These are phyloP conservation scores for Trichopus zeylanicus DNA, from an alignment of 116 monocot species.

Conservation along the genomic window DNA sequence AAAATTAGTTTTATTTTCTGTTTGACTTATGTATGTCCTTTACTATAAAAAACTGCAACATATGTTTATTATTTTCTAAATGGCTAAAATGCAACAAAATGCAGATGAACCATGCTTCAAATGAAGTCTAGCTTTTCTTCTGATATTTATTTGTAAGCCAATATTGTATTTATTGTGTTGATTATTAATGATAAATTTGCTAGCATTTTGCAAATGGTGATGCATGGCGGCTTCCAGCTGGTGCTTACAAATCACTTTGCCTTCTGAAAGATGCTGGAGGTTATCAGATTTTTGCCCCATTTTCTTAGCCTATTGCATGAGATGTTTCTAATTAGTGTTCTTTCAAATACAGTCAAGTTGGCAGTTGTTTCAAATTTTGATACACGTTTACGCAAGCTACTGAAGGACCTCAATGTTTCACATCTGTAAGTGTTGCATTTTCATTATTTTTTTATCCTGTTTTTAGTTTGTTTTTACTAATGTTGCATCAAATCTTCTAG, in stretches of 20 bases:
- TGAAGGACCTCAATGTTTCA: conserved; percentile 70
- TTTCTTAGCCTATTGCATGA: background rate
- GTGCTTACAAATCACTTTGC: conserved; percentile 53
- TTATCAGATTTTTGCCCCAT: conserved; percentile 14
- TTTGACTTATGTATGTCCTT: too few species aligned
- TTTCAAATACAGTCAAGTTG: conserved; percentile 60
- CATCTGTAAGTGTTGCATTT: conserved; percentile 91
- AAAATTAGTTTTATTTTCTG: too few species aligned
- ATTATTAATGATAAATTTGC: background rate
- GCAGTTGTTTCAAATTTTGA: conserved; percentile 97
- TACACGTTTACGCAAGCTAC: conserved; percentile 67
- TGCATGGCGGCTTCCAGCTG: conserved; percentile 75
- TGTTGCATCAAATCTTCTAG: too few species aligned
- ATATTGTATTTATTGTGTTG: too few species aligned
- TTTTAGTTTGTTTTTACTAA: too few species aligned
- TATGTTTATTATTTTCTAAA: too few species aligned
- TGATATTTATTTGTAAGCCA: too few species aligned
- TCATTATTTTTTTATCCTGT: background rate
- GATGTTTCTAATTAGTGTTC: too few species aligned
- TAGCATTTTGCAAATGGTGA: conserved; percentile 80
- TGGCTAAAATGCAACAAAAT: too few species aligned
- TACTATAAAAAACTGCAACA: too few species aligned
- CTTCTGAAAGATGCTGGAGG: conserved; percentile 76
- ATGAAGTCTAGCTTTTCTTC: too few species aligned
- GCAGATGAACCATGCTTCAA: too few species aligned